Conservation (phyloP, 768 basidiomycete genomes). For the Serendipita sp. region DNA sequence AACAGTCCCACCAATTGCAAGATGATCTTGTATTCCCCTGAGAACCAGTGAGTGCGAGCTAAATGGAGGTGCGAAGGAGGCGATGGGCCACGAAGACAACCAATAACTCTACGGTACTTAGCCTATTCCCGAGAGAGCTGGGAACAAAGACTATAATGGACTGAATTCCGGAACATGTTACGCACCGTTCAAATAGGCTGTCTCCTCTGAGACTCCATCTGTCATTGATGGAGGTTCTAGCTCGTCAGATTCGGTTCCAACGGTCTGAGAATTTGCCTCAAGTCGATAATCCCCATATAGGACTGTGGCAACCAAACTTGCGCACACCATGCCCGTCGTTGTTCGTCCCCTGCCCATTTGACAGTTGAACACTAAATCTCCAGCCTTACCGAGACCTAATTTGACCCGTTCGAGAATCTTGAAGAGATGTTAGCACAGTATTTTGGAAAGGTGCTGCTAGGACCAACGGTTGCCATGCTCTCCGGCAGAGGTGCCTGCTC, state of each 20-base stretch:
- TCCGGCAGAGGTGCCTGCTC: constrained; percentile 91
- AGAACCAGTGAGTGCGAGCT: background rate
- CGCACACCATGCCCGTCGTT: constrained; percentile 91
- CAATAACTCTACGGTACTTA: background rate
- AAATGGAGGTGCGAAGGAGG: background rate
- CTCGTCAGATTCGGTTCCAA: constrained; percentile 14
- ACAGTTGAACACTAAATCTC: constrained; percentile 87
- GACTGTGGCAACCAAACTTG: constrained; percentile 67
- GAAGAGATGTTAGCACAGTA: constrained; percentile 36
- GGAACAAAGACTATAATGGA: no score
- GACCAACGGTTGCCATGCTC: constrained; percentile 2
- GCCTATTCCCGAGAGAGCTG: no score
- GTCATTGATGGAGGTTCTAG: constrained; percentile 21
- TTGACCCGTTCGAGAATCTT: constrained; percentile 61
- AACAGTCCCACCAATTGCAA: constrained; percentile 85
- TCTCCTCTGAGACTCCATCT: constrained; percentile 74
- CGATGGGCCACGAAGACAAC: background rate
- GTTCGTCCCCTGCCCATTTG: constrained; percentile 81
- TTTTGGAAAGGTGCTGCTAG: background rate
- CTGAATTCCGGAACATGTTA: background rate
- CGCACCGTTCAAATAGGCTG: constrained; percentile 72
- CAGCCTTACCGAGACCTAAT: constrained; percentile 34
- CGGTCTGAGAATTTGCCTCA: background rate
- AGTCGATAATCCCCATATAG: constrained; percentile 18
- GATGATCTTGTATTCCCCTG: constrained; percentile 95